Evolutionary conservation across 2,329 filamentous ascomycete genomes (phyloP).

Genomic region (Xylaria multiplex): DNA sequence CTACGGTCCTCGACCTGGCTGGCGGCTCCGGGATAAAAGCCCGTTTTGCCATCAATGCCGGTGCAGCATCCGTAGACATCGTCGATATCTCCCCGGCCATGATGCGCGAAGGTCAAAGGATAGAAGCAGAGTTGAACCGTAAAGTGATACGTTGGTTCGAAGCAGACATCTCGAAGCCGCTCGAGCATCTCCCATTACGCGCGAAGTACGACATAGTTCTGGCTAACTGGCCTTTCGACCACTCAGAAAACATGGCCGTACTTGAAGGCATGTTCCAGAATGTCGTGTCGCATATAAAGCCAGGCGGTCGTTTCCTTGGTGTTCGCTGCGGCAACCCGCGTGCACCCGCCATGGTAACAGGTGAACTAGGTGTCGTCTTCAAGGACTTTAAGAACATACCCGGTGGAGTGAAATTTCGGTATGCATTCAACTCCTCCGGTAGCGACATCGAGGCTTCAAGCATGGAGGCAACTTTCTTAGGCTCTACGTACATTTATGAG

Average conservation of each 20-base stretch:
- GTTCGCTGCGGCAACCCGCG: slow-evolving; percentile 38
- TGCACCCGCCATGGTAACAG: slow-evolving; percentile 29
- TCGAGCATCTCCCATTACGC: slow-evolving; percentile 37
- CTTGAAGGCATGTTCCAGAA: slow-evolving; percentile 48
- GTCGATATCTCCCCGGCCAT: slow-evolving; percentile 47
- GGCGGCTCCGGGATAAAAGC: slow-evolving; percentile 47
- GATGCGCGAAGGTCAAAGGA: slow-evolving; percentile 40
- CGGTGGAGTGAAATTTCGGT: slow-evolving; percentile 40
- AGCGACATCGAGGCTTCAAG: slow-evolving; percentile 39
- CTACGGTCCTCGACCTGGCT: slow-evolving; percentile 47
- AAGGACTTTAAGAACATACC: slow-evolving; percentile 37
- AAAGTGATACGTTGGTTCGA: slow-evolving; percentile 42
- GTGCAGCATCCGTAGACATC: slow-evolving; percentile 44
- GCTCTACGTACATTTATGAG: slow-evolving; percentile 41
- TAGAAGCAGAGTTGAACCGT: slow-evolving; percentile 39
- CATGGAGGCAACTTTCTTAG: slow-evolving; percentile 39
- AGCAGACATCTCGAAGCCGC: slow-evolving; percentile 43
- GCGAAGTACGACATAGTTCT: slow-evolving; percentile 48
- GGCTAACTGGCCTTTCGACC: slow-evolving; percentile 50
- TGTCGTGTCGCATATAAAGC: slow-evolving; percentile 41
- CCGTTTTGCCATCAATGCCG: slow-evolving; percentile 42
- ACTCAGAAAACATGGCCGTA: slow-evolving; percentile 40
- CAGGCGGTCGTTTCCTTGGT: slow-evolving; percentile 46
- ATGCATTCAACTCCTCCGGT: slow-evolving; percentile 20
- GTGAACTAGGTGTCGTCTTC: slow-evolving; percentile 34